Evolutionary conservation across 306 rosid genomes (phyloP), one percentile per base, ranked within the genome.

Genomic region (Lathyrus oleraceus): DNA sequence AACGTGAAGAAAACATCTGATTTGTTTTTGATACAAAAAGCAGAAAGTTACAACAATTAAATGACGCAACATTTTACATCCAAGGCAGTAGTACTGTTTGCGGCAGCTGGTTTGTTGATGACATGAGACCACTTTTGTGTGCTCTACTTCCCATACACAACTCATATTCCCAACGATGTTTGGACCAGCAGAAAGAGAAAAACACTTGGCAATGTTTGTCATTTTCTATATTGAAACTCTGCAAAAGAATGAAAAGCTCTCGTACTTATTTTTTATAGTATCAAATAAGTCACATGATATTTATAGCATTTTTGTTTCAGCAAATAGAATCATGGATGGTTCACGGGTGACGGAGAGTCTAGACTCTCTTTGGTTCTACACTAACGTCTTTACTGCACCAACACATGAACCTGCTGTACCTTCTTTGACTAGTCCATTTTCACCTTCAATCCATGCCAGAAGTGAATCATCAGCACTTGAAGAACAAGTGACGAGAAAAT

Each of bases 281-380:
- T 42, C 47, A 42, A 6, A 17, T 16, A 49, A 16, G 4, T 78
- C 70, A 49, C 78, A 71, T 53, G 30, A 53, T 78, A 57, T 66
- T 66, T 65, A 17, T 49, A 65, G 35, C 21, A n/a, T 39, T 8
- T 67, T 53, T 27, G 51, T 67, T 25, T 2, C 48, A 7, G 20
- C 48, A 36, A 38, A 10, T 17, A 63, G 32, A 8, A 48, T 70
- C 72, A 87, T 85, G 85, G 87, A 77, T 25, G 58, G 15, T 61
- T 80, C 81, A 48, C 73, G 63, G 79, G 85, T 84, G 38, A 1
- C 58, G 32, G 80, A 85, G 49, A 64, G 63, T 72, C 64, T 88
- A 0, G 90, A 88, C 74, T 81, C 84, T 76, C 81, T 88, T 38
- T 91, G 92, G 95, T 88, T 88, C 86, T 88, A 61, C 81, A 61